A percentile compares a stretch with the other conserved stretches of the same genome.
Evolutionary conservation across 1,284 basidiomycete species (phyloP).

Genomic region (Cryptococcus wingfieldii): DNA sequence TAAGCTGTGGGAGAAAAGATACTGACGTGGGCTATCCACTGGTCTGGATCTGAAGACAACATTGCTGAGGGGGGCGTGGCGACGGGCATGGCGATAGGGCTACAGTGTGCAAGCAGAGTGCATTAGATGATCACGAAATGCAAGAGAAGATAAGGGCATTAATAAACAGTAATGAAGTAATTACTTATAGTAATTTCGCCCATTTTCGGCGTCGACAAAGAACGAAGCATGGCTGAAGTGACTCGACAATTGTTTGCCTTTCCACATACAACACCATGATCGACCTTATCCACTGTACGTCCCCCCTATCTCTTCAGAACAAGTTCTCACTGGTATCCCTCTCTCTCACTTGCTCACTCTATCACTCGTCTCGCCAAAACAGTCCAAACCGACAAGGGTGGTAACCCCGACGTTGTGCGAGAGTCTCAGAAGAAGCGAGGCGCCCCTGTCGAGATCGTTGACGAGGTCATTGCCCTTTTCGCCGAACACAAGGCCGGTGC

Average conservation of each 20-base stretch:
- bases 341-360: background rate
- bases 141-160: background rate
- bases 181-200: background rate
- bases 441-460: slow-evolving; percentile 82
- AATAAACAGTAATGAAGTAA: background rate
- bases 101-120: background rate
- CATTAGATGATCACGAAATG: background rate
- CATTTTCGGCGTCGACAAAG: background rate
- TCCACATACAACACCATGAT: slow-evolving; percentile 33
- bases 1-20: background rate
- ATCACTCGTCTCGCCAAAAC: background rate
- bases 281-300: slow-evolving; percentile 46
- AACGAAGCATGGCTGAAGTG: background rate
- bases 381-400: slow-evolving; percentile 68
- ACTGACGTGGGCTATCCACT: slow-evolving; percentile 42
- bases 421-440: slow-evolving; percentile 91
- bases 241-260: background rate
- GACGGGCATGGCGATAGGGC: slow-evolving; percentile 11
- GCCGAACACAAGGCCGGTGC: slow-evolving; percentile 69
- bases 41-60: slow-evolving; percentile 37
- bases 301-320: too few relatives aligned
- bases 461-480: slow-evolving; percentile 80
- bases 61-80: background rate
- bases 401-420: slow-evolving; percentile 85
- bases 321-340: background rate